These are phyloP conservation scores for Bonia amplexicaulis DNA, from an alignment of 176 grass and related monocot species.

Conservation along the genomic window DNA sequence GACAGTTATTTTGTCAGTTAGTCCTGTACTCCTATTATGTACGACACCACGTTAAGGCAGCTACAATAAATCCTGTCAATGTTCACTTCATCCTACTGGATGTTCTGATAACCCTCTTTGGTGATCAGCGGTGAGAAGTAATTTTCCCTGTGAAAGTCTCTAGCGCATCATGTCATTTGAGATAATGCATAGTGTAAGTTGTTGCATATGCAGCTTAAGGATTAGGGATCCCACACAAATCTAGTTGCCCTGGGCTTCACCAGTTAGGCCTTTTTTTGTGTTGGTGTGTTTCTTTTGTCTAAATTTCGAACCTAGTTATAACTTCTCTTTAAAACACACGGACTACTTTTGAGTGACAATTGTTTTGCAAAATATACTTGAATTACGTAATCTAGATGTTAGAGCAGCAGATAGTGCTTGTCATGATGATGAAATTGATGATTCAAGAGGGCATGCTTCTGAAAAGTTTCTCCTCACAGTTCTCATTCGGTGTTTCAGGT, in stretches of 20 bases:
- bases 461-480: slow-evolving; percentile 10
- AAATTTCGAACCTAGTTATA: not conserved
- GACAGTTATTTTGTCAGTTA: not conserved
- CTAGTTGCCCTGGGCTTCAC: not conserved
- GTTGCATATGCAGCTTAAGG: not conserved
- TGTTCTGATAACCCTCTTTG: slow-evolving; percentile 2
- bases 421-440: slow-evolving; percentile 4
- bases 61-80: not conserved
- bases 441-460: slow-evolving; percentile 8
- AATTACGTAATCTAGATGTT: not conserved
- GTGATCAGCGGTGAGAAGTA: not conserved
- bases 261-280: not conserved
- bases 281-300: not conserved
- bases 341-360: not conserved
- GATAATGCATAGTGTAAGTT: not conserved
- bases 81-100: slow-evolving; percentile 19
- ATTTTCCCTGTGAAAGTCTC: not conserved
- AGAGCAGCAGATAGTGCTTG: not conserved
- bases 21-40: not conserved
- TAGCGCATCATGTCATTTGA: not conserved
- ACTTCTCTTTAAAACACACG: not conserved
- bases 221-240: not conserved
- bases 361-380: not conserved
- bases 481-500: slow-evolving; percentile 43
- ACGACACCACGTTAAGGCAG: not conserved